A percentile compares a stretch with the other conserved stretches of the same genome.
phyloP scores from a whole-genome alignment of 2,329 filamentous ascomycete species.

The Metarhizium brunneum region DNA sequence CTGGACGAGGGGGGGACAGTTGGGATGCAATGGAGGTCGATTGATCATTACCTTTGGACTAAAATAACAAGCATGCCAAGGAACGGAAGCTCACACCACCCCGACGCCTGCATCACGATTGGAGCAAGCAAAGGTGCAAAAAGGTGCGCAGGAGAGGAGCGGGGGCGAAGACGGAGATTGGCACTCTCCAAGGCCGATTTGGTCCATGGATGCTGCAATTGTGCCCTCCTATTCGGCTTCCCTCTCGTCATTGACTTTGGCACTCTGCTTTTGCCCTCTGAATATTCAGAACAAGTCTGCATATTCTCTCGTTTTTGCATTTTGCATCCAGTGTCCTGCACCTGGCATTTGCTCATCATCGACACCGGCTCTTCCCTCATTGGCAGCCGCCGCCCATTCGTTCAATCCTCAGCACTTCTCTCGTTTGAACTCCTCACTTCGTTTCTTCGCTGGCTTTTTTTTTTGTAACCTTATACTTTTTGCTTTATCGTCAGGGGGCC shows the following conservation, averaged over 20 bases:
- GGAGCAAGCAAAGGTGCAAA: background rate
- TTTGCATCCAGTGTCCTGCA: slow-evolving; percentile 3
- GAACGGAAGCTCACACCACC: background rate
- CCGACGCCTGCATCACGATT: background rate
- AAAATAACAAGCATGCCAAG: background rate
- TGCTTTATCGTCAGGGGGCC: background rate
- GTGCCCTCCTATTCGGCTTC: too few relatives aligned
- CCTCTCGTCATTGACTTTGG: too few relatives aligned
- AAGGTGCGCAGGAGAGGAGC: background rate
- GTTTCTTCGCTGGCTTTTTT: background rate
- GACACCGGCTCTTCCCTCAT: background rate
- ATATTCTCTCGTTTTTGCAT: background rate
- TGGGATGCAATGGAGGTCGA: background rate
- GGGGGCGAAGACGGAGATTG: too few relatives aligned
- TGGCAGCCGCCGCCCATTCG: background rate
- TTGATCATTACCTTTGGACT: background rate
- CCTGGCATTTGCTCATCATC: background rate
- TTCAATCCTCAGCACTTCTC: background rate
- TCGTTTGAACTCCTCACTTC: background rate
- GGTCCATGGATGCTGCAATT: too few relatives aligned
- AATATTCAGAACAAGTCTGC: background rate
- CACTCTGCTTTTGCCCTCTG: too few relatives aligned
- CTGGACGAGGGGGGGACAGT: background rate
- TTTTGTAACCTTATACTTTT: background rate
- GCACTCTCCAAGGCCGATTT: too few relatives aligned